phyloP scores from a whole-genome alignment of 768 basidiomycete genomes.

The Mycena metata region DNA sequence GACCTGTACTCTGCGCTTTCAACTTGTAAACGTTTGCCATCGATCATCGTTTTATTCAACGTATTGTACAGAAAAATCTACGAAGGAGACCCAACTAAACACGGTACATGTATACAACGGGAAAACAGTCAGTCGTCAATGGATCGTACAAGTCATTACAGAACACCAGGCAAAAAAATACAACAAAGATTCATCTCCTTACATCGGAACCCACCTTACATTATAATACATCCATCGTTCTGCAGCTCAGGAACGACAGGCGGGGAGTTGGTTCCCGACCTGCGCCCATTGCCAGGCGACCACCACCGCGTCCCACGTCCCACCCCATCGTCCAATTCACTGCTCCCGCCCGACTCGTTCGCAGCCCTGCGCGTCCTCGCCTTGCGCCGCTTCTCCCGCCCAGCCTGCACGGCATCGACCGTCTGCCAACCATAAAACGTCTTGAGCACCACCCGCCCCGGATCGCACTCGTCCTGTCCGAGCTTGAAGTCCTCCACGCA shows the following conservation, averaged over 20 bases:
- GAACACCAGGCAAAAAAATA: conserved; percentile 23
- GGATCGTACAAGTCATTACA: conserved; percentile 35
- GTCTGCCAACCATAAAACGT: conserved; percentile 90
- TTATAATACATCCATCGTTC: conserved; percentile 30
- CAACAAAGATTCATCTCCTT: conserved; percentile 24
- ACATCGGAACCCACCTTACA: conserved; percentile 21
- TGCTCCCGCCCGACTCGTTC: conserved; percentile 52
- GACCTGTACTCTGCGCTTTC: too few species aligned
- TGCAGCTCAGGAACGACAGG: conserved; percentile 18
- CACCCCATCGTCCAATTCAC: conserved; percentile 46
- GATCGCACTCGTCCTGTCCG: conserved; percentile 88
- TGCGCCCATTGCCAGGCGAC: conserved; percentile 43
- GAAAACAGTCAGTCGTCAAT: conserved; percentile 23
- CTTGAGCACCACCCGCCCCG: conserved; percentile 79
- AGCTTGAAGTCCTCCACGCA: conserved; percentile 72
- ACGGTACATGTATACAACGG: conserved; percentile 6
- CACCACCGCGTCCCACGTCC: conserved; percentile 47
- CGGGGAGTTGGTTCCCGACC: conserved; percentile 41
- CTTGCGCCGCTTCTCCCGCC: conserved; percentile 77
- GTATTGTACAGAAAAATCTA: too few species aligned
- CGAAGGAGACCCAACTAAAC: too few species aligned
- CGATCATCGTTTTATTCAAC: too few species aligned
- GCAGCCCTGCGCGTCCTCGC: conserved; percentile 57
- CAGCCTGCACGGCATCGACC: conserved; percentile 79
- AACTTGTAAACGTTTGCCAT: too few species aligned